Evolutionary conservation across 1,284 basidiomycete species (phyloP), one percentile per base, ranked within the genome.

Genomic region (Meripilus lineatus): DNA sequence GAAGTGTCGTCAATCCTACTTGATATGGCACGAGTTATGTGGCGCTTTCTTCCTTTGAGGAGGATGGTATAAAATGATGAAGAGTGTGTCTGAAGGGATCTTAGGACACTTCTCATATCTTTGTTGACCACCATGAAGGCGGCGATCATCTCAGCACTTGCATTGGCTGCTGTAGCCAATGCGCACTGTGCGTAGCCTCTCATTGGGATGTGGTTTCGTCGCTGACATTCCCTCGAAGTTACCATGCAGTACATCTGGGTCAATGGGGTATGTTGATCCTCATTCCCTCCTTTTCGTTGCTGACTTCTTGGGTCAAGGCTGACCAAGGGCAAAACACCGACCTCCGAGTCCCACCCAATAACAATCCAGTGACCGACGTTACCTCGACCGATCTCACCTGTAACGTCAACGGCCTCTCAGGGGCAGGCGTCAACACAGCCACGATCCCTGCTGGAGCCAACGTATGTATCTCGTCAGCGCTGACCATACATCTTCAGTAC

Each of bases 341-440:
- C 54, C 56, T 74, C 40, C 71, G 72, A 46, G 54, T 74, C n/a
- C 64, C 70, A n/a, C 71, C 74, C 8, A 74, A 55, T 59, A 76
- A 77, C 62, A 73, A 72, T 53, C 74, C 74, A 10, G 73, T 76
- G 38, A 73, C 69, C 26, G 74, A 75, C 40, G 71, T 76, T 11
- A 74, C 69, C 23, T 72, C 70, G 24, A 71, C 55, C 3, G 74
- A 75, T 50, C 35, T 75, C 23, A 71, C 69, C 28, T 74, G 72
- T 62, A 75, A 75, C 50, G 72, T 74, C 46, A 69, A 70, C 47
- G 73, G 72, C 18, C 61, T 69, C 20, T 65, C 66, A 14, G 72
- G 72, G 3, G 50, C 66, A 4, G 57, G 58, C 33, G 68, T 71
- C 20, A 41, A 48, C 8, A 74, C 71, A 2, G 53, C 64, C 11